Evolutionary conservation across 2,329 filamentous ascomycete species (phyloP), one percentile per base, ranked within the genome.

Genomic region (Sclerotinia nivalis): DNA sequence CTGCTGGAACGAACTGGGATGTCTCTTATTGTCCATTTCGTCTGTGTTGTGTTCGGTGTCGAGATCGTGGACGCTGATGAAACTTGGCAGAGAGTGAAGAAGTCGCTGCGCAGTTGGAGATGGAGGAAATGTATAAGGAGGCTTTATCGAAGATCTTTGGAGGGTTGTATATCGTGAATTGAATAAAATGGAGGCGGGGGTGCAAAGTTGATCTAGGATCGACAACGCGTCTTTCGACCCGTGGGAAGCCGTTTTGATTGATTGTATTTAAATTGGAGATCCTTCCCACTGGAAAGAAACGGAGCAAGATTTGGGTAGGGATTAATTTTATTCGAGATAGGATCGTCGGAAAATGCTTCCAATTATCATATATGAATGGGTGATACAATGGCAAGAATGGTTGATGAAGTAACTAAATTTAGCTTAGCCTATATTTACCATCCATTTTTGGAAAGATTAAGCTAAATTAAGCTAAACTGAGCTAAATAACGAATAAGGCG

Each of bases 1-100:
- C 89, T 98, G 96, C 87, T 98, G 95, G 85, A 99, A 99, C 72
- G 95, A 98, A 83, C 77, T 78, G 54, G 95, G 94, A 78, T 97
- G 93, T 78, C 92, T 86, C 81, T 96, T 92, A 22, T 52, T 52
- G 82, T 97, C 95, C 95, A 98, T 98, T 7, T 69, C 72, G 69
- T 71, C 65, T 61, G 69, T 64, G 25, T 70, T 68, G 56, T 70
- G 69, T 61, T 77, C 75, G 7, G 72, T 70, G 55, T 75, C 75
- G 49, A 79, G 76, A 45, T 75, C 76, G 61, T 76, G 77, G 50
- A 79, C 60, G 65, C 78, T 79, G 73, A 79, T 79, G 6, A 73
- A 76, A 71, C 77, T 79, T 12, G 77, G 76, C 13, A 79, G 65
- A 43, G 75, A 73, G 59, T 70, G 71, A n/a, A 66, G 70, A 45